Conservation (phyloP, 306 rosid species). For the Rosa persica region DNA sequence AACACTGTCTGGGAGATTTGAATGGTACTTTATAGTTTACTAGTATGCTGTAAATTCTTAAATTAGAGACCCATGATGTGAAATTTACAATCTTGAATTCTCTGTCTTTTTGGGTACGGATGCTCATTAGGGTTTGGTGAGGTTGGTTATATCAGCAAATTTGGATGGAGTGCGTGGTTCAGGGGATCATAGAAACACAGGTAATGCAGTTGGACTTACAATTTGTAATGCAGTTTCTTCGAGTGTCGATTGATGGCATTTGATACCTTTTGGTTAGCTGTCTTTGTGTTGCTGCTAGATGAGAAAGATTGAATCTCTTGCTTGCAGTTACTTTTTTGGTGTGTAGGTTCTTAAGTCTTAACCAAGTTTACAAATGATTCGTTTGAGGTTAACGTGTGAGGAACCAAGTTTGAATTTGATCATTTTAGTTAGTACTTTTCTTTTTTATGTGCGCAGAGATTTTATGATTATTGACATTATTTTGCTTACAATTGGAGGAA, state of each 20-base stretch:
- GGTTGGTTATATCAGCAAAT: background rate
- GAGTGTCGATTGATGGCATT: background rate
- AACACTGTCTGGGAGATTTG: background rate
- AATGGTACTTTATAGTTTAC: background rate
- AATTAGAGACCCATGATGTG: background rate
- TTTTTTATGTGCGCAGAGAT: background rate
- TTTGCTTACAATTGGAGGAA: background rate
- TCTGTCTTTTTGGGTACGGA: background rate
- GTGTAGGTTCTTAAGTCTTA: background rate
- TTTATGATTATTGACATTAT: background rate
- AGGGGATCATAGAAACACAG: conserved; percentile 91
- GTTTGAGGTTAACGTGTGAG: background rate
- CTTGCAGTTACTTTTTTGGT: background rate
- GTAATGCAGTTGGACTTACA: conserved; percentile 28
- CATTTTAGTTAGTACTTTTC: background rate
- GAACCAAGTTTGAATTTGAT: background rate
- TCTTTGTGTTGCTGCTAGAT: background rate
- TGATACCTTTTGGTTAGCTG: background rate
- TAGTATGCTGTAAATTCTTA: background rate
- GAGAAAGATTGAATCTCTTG: conserved; percentile 8
- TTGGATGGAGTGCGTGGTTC: conserved; percentile 89
- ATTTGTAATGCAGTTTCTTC: background rate
- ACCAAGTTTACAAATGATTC: background rate
- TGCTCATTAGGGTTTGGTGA: background rate
- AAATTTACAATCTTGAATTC: background rate